Percentiles rank a stretch among this genome's conserved stretches.
These are phyloP conservation scores for Asterophora parasitica DNA, from an alignment of 768 basidiomycete genomes.

Conservation along the genomic window DNA sequence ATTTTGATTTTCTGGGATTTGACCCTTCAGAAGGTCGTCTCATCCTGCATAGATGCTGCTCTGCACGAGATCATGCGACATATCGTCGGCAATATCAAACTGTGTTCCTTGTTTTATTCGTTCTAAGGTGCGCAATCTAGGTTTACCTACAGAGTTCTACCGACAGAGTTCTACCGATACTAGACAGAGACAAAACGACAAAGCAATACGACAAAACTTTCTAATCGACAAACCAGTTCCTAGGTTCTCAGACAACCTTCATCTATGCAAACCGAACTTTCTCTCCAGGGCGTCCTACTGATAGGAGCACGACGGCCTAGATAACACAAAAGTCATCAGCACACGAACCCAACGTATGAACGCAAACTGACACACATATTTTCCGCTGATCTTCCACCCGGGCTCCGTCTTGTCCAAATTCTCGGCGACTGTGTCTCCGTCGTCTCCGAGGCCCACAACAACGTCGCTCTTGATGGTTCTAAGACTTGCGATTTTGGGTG, in stretches of 20 bases:
- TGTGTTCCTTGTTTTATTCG: too few relatives aligned
- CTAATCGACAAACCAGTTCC: neutral
- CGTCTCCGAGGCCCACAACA: conserved; percentile 75
- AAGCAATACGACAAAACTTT: neutral
- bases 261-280: conserved; percentile 68
- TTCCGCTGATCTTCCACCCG: conserved; percentile 96
- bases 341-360: conserved; percentile 1
- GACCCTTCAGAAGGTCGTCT: too few relatives aligned
- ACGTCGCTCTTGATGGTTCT: conserved; percentile 95
- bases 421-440: conserved; percentile 69
- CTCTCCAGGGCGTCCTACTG: conserved; percentile 86
- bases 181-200: neutral
- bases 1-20: too few relatives aligned
- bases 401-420: conserved; percentile 79
- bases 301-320: conserved; percentile 83
- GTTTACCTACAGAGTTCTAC: too few relatives aligned
- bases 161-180: too few relatives aligned
- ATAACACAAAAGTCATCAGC: conserved; percentile 1
- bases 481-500: conserved; percentile 81
- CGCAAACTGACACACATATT: conserved; percentile 69
- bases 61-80: too few relatives aligned
- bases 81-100: too few relatives aligned
- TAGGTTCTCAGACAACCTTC: neutral
- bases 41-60: too few relatives aligned
- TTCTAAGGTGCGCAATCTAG: too few relatives aligned